Percentiles rank a stretch among this genome's conserved stretches.
These are phyloP conservation scores for Ormosia emarginata DNA, from an alignment of 306 rosid species.

Conservation along the genomic window DNA sequence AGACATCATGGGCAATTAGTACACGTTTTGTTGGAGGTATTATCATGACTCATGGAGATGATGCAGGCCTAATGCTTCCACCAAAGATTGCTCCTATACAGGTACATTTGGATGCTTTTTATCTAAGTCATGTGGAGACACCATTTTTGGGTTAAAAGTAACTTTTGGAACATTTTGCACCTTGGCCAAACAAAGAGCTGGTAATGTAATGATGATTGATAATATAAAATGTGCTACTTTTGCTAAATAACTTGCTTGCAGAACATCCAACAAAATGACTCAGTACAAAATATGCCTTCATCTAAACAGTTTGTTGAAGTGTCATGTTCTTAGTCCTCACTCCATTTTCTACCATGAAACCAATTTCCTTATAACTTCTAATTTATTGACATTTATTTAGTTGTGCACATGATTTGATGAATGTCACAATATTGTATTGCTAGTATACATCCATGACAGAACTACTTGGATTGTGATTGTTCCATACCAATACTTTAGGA, in stretches of 20 bases:
- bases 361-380: background rate
- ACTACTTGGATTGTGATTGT: background rate
- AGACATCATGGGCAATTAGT: slow-evolving; percentile 98
- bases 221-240: background rate
- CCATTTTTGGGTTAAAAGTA: background rate
- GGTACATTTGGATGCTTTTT: slow-evolving; percentile 41
- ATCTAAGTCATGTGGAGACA: background rate
- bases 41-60: slow-evolving; percentile 96
- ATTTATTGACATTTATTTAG: background rate
- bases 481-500: background rate
- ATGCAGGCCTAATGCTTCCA: slow-evolving; percentile 91
- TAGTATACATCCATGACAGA: background rate
- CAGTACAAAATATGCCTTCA: background rate
- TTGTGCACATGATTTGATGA: background rate
- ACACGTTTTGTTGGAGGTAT: slow-evolving; percentile 98
- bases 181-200: slow-evolving; percentile 7
- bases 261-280: background rate
- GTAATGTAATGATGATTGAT: background rate
- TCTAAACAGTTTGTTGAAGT: background rate
- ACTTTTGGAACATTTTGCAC: background rate
- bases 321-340: background rate
- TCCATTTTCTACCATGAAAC: background rate
- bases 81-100: slow-evolving; percentile 91
- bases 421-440: background rate
- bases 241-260: slow-evolving; percentile 1